phyloP scores from a whole-genome alignment of 345 rosid species.

The Populus tremula region DNA sequence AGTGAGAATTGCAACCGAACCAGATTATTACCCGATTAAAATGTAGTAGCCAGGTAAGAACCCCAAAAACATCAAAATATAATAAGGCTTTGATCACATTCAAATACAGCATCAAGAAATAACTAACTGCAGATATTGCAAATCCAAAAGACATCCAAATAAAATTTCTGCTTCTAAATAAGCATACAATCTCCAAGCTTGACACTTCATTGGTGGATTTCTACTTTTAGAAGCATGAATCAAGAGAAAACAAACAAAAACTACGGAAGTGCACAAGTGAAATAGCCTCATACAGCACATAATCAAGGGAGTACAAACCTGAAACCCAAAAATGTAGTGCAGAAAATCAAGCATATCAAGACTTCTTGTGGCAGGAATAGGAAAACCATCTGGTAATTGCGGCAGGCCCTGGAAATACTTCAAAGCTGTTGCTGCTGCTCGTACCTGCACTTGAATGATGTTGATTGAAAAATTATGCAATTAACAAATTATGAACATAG shows the following conservation, averaged over 20 bases:
- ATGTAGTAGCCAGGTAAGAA: neutral
- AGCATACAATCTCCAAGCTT: neutral
- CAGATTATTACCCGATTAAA: neutral
- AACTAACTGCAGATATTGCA: neutral
- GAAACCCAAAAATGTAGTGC: slow-evolving; percentile 88
- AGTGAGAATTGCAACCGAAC: neutral
- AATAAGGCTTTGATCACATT: too few species aligned
- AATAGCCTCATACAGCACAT: slow-evolving; percentile 3
- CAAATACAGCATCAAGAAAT: neutral
- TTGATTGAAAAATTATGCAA: slow-evolving; percentile 11
- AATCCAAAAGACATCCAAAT: neutral
- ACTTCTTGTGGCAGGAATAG: slow-evolving; percentile 63
- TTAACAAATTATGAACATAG: slow-evolving; percentile 8
- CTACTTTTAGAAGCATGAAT: neutral
- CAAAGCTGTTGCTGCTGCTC: slow-evolving; percentile 69
- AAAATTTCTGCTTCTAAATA: neutral
- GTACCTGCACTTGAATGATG: slow-evolving; percentile 50
- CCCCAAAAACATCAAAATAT: neutral
- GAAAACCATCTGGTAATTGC: slow-evolving; percentile 60
- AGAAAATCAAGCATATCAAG: slow-evolving; percentile 86
- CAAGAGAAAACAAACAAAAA: neutral
- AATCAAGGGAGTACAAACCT: slow-evolving; percentile 49
- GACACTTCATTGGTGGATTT: neutral
- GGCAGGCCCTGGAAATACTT: slow-evolving; percentile 71
- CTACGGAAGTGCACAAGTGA: neutral